phyloP scores from a whole-genome alignment of 2,329 filamentous ascomycete genomes.

The Calonectria henricotiae region DNA sequence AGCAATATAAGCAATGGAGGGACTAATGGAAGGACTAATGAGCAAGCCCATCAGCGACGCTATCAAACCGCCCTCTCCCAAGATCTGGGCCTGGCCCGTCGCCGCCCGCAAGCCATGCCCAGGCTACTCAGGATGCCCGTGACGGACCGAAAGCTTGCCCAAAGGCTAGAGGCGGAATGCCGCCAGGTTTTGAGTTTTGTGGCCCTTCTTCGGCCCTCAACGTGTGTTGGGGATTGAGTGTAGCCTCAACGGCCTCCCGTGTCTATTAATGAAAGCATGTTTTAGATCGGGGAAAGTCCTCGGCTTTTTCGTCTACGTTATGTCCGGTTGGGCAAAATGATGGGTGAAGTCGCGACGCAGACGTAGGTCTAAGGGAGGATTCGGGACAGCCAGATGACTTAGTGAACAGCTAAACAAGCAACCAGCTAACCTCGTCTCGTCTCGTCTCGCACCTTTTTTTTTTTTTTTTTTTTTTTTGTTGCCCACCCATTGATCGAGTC shows the following conservation, averaged over 20 bases:
- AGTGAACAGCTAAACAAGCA: background rate
- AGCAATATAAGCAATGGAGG: background rate
- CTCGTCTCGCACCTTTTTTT: constrained; percentile 1
- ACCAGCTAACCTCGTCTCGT: constrained; percentile 5
- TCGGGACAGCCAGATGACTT: background rate
- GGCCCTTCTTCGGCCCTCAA: constrained; percentile 15
- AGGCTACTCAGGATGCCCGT: constrained; percentile 1
- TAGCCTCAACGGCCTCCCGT: background rate
- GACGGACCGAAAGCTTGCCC: constrained; percentile 18
- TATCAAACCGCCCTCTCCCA: background rate
- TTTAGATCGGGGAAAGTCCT: background rate
- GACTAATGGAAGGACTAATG: background rate
- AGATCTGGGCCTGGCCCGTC: background rate
- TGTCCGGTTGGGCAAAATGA: background rate
- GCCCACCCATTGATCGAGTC: constrained; percentile 3
- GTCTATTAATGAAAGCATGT: constrained; percentile 3
- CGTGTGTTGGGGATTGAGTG: background rate
- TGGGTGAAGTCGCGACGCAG: background rate
- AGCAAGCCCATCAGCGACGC: background rate
- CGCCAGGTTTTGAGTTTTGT: constrained; percentile 11
- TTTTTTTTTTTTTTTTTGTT: constrained; percentile 8
- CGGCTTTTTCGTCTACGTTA: background rate
- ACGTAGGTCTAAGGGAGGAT: background rate
- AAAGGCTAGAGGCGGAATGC: background rate
- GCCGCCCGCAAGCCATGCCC: background rate